phyloP scores from a whole-genome alignment of 345 rosid species.

The Rhizophora apiculata region DNA sequence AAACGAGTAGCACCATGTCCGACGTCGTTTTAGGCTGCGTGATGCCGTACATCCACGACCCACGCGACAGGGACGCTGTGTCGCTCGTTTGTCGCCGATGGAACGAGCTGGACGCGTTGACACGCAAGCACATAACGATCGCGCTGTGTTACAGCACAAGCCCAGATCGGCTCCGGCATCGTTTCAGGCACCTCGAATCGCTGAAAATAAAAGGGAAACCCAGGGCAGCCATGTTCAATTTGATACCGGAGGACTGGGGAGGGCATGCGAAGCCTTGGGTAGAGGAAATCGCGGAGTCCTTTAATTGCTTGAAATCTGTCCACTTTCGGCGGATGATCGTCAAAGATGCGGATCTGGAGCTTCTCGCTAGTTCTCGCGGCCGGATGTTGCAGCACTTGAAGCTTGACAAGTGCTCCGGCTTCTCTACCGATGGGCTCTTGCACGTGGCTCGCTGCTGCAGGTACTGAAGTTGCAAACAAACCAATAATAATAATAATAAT shows the following conservation, averaged over 20 bases:
- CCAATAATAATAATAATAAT: too few species aligned
- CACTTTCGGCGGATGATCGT: conserved; percentile 90
- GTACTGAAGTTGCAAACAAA: conserved; percentile 25
- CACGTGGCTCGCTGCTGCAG: conserved; percentile 69
- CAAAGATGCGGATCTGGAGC: conserved; percentile 68
- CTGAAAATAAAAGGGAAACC: conserved; percentile 86
- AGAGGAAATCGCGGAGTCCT: conserved; percentile 38
- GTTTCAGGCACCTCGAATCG: conserved; percentile 67
- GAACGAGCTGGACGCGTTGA: conserved; percentile 63
- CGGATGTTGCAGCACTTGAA: conserved; percentile 50
- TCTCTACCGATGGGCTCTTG: conserved; percentile 79
- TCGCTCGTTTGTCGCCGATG: conserved; percentile 68
- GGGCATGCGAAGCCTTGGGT: conserved; percentile 81
- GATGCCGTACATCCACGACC: conserved; percentile 61
- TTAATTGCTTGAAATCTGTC: conserved; percentile 55
- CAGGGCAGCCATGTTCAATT: conserved; percentile 86
- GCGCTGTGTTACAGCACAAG: conserved; percentile 70
- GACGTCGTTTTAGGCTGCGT: conserved; percentile 58
- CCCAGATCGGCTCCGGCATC: conserved; percentile 54
- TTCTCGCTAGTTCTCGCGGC: conserved; percentile 45
- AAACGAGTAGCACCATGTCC: conserved; percentile 15
- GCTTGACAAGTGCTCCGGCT: conserved; percentile 89
- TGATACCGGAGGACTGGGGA: conserved; percentile 96
- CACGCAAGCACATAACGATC: conserved; percentile 74
- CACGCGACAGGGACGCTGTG: conserved; percentile 65